Conservation (phyloP, 2,329 filamentous ascomycete species). For the Penicillium sp. region DNA sequence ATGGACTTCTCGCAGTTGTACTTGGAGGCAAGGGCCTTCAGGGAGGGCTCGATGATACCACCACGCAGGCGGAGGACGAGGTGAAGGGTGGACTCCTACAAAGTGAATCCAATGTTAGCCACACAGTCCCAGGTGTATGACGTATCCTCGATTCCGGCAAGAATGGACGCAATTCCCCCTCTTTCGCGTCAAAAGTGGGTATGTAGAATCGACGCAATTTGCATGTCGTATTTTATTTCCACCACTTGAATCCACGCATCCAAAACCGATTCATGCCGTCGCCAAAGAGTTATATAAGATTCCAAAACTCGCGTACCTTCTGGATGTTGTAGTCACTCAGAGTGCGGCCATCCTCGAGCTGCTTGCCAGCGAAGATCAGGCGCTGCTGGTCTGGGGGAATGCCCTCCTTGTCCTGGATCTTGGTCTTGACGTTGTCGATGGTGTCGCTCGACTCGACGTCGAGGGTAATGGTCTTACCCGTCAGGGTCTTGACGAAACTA, state of each 20-base stretch:
- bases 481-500: constrained; percentile 99
- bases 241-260: constrained; percentile 10
- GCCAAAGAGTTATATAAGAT: constrained; percentile 15
- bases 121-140: constrained; percentile 13
- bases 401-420: constrained; percentile 99
- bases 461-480: constrained; percentile 99
- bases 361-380: constrained; percentile 98
- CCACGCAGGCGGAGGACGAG: constrained; percentile 98
- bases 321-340: constrained; percentile 99
- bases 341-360: constrained; percentile 97
- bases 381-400: constrained; percentile 98
- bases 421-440: constrained; percentile 99
- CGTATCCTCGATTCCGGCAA: neutral
- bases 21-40: constrained; percentile 97
- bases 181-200: constrained; percentile 13
- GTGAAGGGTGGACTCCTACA: constrained; percentile 94
- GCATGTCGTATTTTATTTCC: constrained; percentile 8
- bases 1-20: constrained; percentile 99
- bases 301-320: constrained; percentile 67
- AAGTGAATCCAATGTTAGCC: constrained; percentile 38
- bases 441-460: constrained; percentile 99
- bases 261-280: constrained; percentile 14
- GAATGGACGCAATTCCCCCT: constrained; percentile 11
- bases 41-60: constrained; percentile 98
- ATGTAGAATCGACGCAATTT: neutral